phyloP scores from a whole-genome alignment of 306 rosid species.

The Prosopis cineraria region DNA sequence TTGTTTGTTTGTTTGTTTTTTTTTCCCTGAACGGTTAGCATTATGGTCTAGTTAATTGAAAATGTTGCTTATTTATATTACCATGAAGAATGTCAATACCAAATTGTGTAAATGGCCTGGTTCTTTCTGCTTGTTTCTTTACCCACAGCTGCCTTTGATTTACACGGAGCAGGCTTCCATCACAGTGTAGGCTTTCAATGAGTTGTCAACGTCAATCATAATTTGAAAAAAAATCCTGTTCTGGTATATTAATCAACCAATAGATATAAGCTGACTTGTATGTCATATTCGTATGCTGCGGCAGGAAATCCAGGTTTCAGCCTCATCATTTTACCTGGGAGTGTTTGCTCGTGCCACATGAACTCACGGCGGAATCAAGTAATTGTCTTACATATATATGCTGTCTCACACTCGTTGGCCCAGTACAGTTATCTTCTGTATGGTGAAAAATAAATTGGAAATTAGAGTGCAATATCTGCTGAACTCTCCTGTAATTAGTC shows the following conservation, averaged over 20 bases:
- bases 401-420: background rate
- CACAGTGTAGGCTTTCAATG: background rate
- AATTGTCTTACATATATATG: constrained; percentile 1
- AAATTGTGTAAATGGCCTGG: background rate
- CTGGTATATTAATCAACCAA: constrained; percentile 10
- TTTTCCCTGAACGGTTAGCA: background rate
- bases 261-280: constrained; percentile 24
- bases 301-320: constrained; percentile 24
- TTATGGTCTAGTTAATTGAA: background rate
- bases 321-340: constrained; percentile 20
- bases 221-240: constrained; percentile 20
- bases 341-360: background rate
- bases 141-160: background rate
- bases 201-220: background rate
- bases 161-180: background rate
- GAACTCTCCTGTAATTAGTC: constrained; percentile 5
- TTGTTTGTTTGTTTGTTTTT: too few relatives aligned
- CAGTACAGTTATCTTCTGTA: background rate
- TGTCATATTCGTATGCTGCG: constrained; percentile 26
- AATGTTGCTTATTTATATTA: background rate
- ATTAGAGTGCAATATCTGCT: constrained; percentile 7
- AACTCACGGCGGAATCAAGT: constrained; percentile 7
- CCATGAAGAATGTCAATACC: background rate
- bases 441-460: constrained; percentile 18
- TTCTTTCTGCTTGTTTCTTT: constrained; percentile 12